phyloP scores from a whole-genome alignment of 148 eudicot genomes.

The Vaccinium corymbosum region DNA sequence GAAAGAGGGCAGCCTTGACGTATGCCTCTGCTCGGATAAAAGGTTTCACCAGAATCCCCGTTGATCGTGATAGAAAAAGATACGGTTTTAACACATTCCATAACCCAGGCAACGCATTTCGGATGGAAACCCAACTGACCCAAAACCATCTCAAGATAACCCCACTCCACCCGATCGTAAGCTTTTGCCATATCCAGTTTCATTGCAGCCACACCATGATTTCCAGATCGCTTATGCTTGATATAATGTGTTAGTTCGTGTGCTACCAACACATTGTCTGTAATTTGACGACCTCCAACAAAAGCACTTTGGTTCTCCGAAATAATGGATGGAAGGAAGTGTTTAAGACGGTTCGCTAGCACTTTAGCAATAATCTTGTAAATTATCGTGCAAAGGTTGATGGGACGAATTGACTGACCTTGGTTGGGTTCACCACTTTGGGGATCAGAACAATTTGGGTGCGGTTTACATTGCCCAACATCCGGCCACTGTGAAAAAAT shows the following conservation, averaged over 20 bases:
- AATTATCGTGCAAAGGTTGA: background rate
- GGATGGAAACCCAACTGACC: too few relatives aligned
- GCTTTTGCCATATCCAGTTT: too few relatives aligned
- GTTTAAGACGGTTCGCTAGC: background rate
- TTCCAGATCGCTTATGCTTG: too few relatives aligned
- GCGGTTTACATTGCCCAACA: background rate
- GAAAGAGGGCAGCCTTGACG: background rate
- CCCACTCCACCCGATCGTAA: too few relatives aligned
- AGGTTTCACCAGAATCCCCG: background rate
- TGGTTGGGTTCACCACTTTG: background rate
- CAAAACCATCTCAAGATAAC: too few relatives aligned
- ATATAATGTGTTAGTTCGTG: too few relatives aligned
- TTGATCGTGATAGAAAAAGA: background rate
- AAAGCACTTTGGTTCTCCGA: background rate
- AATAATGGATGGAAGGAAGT: background rate
- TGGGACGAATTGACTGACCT: background rate
- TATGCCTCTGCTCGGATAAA: background rate
- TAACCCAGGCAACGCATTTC: background rate
- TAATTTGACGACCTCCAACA: background rate
- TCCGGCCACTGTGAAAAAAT: background rate
- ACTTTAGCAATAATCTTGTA: background rate
- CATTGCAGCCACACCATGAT: too few relatives aligned
- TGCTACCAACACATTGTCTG: too few relatives aligned
- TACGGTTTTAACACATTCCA: background rate
- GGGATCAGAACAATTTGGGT: background rate